Percentiles rank a stretch among this genome's conserved stretches.
Evolutionary conservation across 2,329 filamentous ascomycete genomes (phyloP).

Genomic region (Pyrenophora seminiperda): DNA sequence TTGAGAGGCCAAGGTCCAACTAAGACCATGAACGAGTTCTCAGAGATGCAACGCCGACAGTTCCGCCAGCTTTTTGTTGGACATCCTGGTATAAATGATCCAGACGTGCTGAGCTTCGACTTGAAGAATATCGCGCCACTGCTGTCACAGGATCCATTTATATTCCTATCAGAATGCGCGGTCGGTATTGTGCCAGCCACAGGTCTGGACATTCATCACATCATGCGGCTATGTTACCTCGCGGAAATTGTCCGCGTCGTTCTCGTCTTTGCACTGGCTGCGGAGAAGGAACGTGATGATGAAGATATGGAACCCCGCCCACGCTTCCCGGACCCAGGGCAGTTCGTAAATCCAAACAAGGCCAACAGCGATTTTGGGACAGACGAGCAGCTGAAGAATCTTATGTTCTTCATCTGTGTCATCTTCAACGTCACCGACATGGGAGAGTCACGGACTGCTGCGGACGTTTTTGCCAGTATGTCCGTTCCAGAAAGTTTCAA

Average conservation of each 20-base stretch:
- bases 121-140: slow-evolving; percentile 58
- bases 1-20: slow-evolving; percentile 66
- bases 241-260: slow-evolving; percentile 88
- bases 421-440: slow-evolving; percentile 37
- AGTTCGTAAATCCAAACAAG: slow-evolving; percentile 37
- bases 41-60: slow-evolving; percentile 71
- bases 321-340: slow-evolving; percentile 22
- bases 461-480: slow-evolving; percentile 36
- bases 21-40: slow-evolving; percentile 69
- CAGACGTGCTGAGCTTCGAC: slow-evolving; percentile 49
- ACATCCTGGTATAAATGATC: slow-evolving; percentile 50
- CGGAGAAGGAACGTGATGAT: slow-evolving; percentile 11
- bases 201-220: slow-evolving; percentile 74
- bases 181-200: slow-evolving; percentile 71
- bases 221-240: slow-evolving; percentile 85
- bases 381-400: slow-evolving; percentile 35
- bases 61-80: slow-evolving; percentile 75
- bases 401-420: slow-evolving; percentile 41
- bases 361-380: slow-evolving; percentile 27
- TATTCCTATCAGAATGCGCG: slow-evolving; percentile 80
- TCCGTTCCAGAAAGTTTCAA: slow-evolving; percentile 29
- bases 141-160: slow-evolving; percentile 72
- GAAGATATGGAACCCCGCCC: slow-evolving; percentile 6
- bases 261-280: slow-evolving; percentile 53
- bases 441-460: slow-evolving; percentile 28